These are phyloP conservation scores for Berberis vulgaris DNA, from an alignment of 164 flowering plant genomes.

Conservation along the genomic window DNA sequence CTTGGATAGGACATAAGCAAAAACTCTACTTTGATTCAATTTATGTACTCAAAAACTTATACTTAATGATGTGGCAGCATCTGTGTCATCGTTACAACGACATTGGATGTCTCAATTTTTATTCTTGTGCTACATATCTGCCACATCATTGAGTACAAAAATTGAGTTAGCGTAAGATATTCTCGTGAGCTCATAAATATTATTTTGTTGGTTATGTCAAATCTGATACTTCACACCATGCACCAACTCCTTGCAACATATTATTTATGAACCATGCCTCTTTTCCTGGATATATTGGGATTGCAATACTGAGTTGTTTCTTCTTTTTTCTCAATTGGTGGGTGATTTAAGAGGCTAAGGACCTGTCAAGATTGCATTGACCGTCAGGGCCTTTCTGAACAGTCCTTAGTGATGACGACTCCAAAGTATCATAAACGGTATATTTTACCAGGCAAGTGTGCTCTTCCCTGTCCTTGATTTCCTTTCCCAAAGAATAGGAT, in stretches of 20 bases:
- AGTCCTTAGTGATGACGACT: slow-evolving; percentile 53
- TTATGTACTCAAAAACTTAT: too few species aligned
- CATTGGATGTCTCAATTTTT: too few species aligned
- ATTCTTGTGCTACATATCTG: too few species aligned
- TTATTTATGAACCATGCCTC: not conserved
- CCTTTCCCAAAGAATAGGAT: not conserved
- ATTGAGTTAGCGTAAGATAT: too few species aligned
- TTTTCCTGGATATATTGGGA: not conserved
- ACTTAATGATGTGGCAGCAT: too few species aligned
- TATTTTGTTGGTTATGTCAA: too few species aligned
- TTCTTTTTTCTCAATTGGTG: slow-evolving; percentile 3
- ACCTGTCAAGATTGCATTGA: slow-evolving; percentile 70
- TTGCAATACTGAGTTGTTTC: not conserved
- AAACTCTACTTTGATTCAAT: too few species aligned
- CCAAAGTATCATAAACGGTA: slow-evolving; percentile 82
- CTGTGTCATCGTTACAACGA: too few species aligned
- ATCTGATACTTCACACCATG: too few species aligned
- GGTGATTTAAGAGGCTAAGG: slow-evolving; percentile 47
- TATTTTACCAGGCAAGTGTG: slow-evolving; percentile 60
- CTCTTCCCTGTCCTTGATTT: not conserved
- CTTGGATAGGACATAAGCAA: too few species aligned
- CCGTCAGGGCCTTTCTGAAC: slow-evolving; percentile 68
- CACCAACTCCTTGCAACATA: not conserved
- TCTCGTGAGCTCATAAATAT: too few species aligned
- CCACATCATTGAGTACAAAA: too few species aligned